Percentiles rank a stretch among this genome's conserved stretches.
Conservation (phyloP, 1,139 yeast species). For the Protomyces arabidopsidicola region DNA sequence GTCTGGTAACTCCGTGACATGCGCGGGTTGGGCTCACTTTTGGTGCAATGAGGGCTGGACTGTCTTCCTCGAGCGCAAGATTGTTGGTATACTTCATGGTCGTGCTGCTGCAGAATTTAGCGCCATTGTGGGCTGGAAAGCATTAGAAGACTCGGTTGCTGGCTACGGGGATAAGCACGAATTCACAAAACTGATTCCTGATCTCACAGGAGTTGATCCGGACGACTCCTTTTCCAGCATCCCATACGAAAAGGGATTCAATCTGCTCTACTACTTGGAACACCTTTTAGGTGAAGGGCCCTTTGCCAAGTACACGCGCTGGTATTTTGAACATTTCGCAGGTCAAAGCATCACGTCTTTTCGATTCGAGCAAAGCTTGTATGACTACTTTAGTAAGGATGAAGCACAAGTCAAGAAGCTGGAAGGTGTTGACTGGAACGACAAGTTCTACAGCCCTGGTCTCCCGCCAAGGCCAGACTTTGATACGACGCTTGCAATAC, state of each 20-base stretch:
- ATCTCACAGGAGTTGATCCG: constrained; percentile 55
- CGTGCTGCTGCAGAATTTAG: constrained; percentile 71
- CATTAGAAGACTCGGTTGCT: constrained; percentile 59
- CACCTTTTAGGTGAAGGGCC: constrained; percentile 51
- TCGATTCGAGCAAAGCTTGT: constrained; percentile 71
- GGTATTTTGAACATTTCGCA: constrained; percentile 66
- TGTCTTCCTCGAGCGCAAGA: constrained; percentile 81
- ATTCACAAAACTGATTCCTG: constrained; percentile 24
- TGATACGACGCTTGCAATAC: constrained; percentile 71
- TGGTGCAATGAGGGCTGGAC: constrained; percentile 98
- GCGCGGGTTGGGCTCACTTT: constrained; percentile 96
- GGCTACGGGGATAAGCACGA: constrained; percentile 50
- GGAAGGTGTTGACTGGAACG: constrained; percentile 73
- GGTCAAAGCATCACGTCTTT: constrained; percentile 72
- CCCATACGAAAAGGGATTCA: constrained; percentile 70
- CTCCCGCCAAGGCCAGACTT: constrained; percentile 77
- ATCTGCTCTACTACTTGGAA: constrained; percentile 70
- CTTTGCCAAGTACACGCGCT: constrained; percentile 75
- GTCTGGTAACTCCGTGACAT: constrained; percentile 78
- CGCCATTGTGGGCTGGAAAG: constrained; percentile 86
- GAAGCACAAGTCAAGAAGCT: constrained; percentile 45
- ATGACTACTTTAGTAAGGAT: constrained; percentile 47
- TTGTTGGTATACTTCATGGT: constrained; percentile 70
- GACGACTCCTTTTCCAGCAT: constrained; percentile 85
- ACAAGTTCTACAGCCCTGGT: constrained; percentile 77